Evolutionary conservation across 768 basidiomycete species (phyloP).

Genomic region (Auriscalpium vulgare): DNA sequence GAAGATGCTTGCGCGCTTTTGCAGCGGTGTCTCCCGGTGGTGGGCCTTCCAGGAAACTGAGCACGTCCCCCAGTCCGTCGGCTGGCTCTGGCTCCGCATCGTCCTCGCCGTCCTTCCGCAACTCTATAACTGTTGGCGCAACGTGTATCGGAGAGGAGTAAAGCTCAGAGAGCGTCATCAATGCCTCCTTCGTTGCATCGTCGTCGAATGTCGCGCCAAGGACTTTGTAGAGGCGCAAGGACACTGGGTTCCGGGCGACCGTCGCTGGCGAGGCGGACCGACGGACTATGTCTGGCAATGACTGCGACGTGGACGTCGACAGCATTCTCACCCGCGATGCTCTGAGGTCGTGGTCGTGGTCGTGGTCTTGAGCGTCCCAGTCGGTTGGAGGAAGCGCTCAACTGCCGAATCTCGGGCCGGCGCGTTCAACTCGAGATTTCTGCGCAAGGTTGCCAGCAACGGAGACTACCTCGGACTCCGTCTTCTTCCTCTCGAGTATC

Average conservation of each 20-base stretch:
- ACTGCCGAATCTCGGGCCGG: too few relatives aligned
- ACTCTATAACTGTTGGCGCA: slow-evolving; percentile 18
- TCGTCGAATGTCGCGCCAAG: slow-evolving; percentile 76
- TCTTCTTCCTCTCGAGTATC: too few relatives aligned
- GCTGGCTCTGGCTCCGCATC: slow-evolving; percentile 25
- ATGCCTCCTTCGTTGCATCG: slow-evolving; percentile 67
- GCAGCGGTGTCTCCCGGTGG: slow-evolving; percentile 58
- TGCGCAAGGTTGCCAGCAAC: too few relatives aligned
- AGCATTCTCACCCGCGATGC: neutral
- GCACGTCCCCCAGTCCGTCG: slow-evolving; percentile 12
- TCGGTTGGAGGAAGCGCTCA: too few relatives aligned
- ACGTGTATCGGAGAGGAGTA: slow-evolving; percentile 36
- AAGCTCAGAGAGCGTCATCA: slow-evolving; percentile 74
- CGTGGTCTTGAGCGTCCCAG: too few relatives aligned
- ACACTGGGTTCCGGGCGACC: slow-evolving; percentile 58
- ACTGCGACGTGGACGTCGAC: slow-evolving; percentile 11
- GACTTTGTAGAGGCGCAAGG: slow-evolving; percentile 87
- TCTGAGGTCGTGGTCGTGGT: too few relatives aligned
- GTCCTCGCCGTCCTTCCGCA: slow-evolving; percentile 30
- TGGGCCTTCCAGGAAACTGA: slow-evolving; percentile 25
- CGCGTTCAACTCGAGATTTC: too few relatives aligned
- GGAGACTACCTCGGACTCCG: too few relatives aligned
- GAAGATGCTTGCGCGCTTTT: slow-evolving; percentile 68
- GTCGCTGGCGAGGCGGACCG: slow-evolving; percentile 16
- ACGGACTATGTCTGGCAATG: slow-evolving; percentile 17